phyloP scores from a whole-genome alignment of 371 early-diverging fungal species.

The Lichtheimia hyalospora region DNA sequence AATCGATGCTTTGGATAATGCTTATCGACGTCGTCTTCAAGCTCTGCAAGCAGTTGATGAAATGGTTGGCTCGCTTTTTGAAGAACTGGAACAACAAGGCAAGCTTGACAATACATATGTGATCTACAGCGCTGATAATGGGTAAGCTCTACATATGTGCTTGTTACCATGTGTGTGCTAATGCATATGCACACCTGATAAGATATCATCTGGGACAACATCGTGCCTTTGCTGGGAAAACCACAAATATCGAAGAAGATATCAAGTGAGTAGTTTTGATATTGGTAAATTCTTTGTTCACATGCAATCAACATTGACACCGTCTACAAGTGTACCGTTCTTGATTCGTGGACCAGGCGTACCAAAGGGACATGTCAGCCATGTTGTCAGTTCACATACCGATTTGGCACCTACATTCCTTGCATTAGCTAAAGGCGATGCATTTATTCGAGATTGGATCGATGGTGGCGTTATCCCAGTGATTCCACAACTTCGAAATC shows the following conservation, averaged over 20 bases:
- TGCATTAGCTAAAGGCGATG: slow-evolving; percentile 48
- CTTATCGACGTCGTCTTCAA: slow-evolving; percentile 55
- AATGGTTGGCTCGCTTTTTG: slow-evolving; percentile 54
- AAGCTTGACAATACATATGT: slow-evolving; percentile 66
- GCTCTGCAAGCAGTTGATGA: slow-evolving; percentile 68
- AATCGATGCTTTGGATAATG: slow-evolving; percentile 50
- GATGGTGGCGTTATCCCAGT: slow-evolving; percentile 60
- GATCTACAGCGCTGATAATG: slow-evolving; percentile 67
- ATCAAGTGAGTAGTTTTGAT: slow-evolving; percentile 37
- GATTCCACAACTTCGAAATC: slow-evolving; percentile 31
- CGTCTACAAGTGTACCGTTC: slow-evolving; percentile 48
- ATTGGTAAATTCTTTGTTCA: no score
- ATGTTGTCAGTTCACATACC: slow-evolving; percentile 55
- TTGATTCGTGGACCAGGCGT: slow-evolving; percentile 65
- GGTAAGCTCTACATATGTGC: slow-evolving; percentile 23
- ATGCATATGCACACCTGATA: background rate
- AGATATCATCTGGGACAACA: slow-evolving; percentile 67
- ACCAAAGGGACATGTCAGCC: slow-evolving; percentile 41
- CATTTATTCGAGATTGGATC: slow-evolving; percentile 39
- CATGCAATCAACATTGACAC: background rate
- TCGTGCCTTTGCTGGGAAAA: slow-evolving; percentile 60
- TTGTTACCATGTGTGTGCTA: no score
- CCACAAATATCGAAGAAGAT: slow-evolving; percentile 62
- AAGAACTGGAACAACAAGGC: slow-evolving; percentile 51
- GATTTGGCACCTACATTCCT: slow-evolving; percentile 65